Evolutionary conservation across 306 rosid genomes (phyloP), one percentile per base, ranked within the genome.

Genomic region (Herpetospermum pedunculosum): DNA sequence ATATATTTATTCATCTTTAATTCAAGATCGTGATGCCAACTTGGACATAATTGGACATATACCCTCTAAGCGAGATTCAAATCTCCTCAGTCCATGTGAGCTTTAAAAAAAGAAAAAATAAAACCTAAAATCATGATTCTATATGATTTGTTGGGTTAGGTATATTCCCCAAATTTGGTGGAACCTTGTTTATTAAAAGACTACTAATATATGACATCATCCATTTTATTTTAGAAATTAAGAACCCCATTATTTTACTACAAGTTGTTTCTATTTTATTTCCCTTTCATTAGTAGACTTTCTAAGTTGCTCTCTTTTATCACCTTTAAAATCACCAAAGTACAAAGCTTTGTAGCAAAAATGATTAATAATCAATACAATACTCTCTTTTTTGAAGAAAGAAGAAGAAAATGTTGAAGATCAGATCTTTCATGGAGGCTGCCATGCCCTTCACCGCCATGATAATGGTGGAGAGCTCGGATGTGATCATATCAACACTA

Each of bases 401-500:
- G 0, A 15, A 47, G 3, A 1, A 1, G n/a, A n/a, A n/a, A n/a
- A n/a, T n/a, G n/a, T n/a, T n/a, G n/a, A n/a, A n/a, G n/a, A n/a
- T n/a, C n/a, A n/a, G n/a, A n/a, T n/a, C n/a, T n/a, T n/a, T 8
- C 0, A 23, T 68, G 41, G 48, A 72, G 55, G 57, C 11, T 0
- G 38, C 57, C 4, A 26, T 76, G 23, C 76, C 81, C 26, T 80
- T 80, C 44, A 72, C 48, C 13, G 86, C 81, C 2, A 82, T 85
- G 88, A 74, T 85, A 15, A 41, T 77, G 77, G 81, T 77, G 55
- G 86, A 82, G 73, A 37, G 40, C 15, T 38, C 75, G 13, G 81
- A 77, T 44, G 83, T 82, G 62, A 86, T 76, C 4, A 19, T 76
- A 73, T 69, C 68, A 47, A 85, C 88, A 35, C 60, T 85, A 2